These are phyloP conservation scores for Botrytis fragariae DNA, from an alignment of 2,329 filamentous ascomycete species.

Conservation along the genomic window DNA sequence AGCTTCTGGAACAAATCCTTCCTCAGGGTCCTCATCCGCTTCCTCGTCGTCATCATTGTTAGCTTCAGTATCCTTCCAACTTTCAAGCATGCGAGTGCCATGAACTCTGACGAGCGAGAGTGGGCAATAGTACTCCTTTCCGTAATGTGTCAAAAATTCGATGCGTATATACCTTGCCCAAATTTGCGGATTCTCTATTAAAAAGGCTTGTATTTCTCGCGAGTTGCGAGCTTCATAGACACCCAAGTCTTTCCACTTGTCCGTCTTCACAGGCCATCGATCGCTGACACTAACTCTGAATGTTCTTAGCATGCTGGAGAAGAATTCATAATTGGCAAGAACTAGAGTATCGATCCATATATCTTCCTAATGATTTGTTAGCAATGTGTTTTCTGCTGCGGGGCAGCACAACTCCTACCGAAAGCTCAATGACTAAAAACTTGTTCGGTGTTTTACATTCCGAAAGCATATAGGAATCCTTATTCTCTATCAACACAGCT, in stretches of 20 bases:
- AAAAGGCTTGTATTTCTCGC: slow-evolving; percentile 88
- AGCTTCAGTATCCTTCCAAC: slow-evolving; percentile 75
- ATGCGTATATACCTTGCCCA: slow-evolving; percentile 92
- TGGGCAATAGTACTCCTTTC: slow-evolving; percentile 95
- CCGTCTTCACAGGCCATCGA: slow-evolving; percentile 85
- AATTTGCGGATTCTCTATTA: slow-evolving; percentile 91
- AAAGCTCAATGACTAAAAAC: slow-evolving; percentile 86
- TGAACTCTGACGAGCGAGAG: slow-evolving; percentile 88
- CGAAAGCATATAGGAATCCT: slow-evolving; percentile 97
- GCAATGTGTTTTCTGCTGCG: slow-evolving; percentile 1
- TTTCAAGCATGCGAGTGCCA: slow-evolving; percentile 93
- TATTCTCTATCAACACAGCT: slow-evolving; percentile 89
- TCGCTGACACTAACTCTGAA: slow-evolving; percentile 93
- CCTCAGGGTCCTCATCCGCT: slow-evolving; percentile 25
- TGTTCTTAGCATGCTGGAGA: slow-evolving; percentile 91
- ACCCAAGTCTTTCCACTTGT: slow-evolving; percentile 87
- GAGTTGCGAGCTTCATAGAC: slow-evolving; percentile 90
- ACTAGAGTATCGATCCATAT: slow-evolving; percentile 90
- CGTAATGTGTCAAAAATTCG: slow-evolving; percentile 90
- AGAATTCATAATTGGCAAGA: slow-evolving; percentile 98
- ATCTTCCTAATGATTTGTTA: slow-evolving; percentile 43
- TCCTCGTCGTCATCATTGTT: slow-evolving; percentile 57
- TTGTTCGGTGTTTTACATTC: slow-evolving; percentile 86
- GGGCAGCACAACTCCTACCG: slow-evolving; percentile 63
- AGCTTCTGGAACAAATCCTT: slow-evolving; percentile 39